Evolutionary conservation across 768 basidiomycete species (phyloP).

Genomic region (Russula earlei): DNA sequence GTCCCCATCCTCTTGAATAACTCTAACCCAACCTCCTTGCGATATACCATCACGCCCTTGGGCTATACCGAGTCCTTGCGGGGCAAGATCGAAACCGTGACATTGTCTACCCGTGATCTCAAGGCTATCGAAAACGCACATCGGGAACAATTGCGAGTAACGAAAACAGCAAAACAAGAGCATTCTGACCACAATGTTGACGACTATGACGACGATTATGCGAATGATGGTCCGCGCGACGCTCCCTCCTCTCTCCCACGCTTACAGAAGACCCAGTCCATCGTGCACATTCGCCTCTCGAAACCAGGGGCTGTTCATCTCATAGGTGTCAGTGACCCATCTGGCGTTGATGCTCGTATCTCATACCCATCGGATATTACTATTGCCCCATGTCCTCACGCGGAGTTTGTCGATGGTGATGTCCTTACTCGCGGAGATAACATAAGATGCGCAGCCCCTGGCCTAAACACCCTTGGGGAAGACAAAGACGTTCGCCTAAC

Average conservation of each 20-base stretch:
- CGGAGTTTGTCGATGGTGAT: conserved; percentile 45
- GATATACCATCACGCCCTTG: conserved; percentile 66
- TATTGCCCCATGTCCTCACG: conserved; percentile 76
- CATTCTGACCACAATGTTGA: conserved; percentile 64
- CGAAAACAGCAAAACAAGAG: conserved; percentile 28
- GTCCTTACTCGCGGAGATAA: conserved; percentile 34
- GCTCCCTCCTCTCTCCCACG: conserved; percentile 31
- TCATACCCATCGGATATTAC: conserved; percentile 51
- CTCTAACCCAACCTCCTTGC: conserved; percentile 60
- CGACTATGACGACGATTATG: conserved; percentile 48
- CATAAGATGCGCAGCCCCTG: conserved; percentile 44
- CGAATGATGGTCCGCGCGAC: conserved; percentile 6
- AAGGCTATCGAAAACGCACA: conserved; percentile 56
- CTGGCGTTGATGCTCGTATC: conserved; percentile 67
- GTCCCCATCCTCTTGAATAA: conserved; percentile 88
- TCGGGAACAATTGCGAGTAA: conserved; percentile 39
- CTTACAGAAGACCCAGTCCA: conserved; percentile 65
- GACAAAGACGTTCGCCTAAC: conserved; percentile 45
- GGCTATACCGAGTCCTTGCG: conserved; percentile 36
- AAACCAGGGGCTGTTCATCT: conserved; percentile 70
- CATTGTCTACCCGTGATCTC: conserved; percentile 46
- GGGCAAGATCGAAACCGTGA: conserved; percentile 21
- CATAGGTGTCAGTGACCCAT: conserved; percentile 61
- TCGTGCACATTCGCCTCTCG: conserved; percentile 61
- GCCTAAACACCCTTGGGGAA: conserved; percentile 39